Conservation (phyloP, 2,329 filamentous ascomycete species). For the Epichloe glyceriae region DNA sequence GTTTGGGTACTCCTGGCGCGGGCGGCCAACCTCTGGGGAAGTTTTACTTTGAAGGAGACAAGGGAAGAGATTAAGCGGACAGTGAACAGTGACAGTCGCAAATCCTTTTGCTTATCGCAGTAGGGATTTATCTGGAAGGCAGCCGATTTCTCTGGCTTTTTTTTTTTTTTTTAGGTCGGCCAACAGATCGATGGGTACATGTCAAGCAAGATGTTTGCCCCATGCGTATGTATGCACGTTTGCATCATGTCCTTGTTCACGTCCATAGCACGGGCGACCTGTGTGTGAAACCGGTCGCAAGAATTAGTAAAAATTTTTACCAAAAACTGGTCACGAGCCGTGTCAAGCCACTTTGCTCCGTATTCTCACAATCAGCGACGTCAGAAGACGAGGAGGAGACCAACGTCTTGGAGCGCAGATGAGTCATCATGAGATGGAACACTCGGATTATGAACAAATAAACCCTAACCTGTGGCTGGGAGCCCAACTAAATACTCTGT, state of each 20-base stretch:
- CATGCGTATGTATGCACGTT: background rate
- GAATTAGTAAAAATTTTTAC: no score
- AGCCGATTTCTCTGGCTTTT: background rate
- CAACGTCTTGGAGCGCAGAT: background rate
- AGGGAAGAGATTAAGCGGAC: constrained; percentile 9
- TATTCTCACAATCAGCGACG: no score
- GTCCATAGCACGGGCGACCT: background rate
- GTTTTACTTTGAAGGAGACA: constrained; percentile 47
- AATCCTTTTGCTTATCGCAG: background rate
- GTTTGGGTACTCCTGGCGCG: constrained; percentile 31
- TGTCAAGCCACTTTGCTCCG: no score
- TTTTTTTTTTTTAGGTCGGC: background rate
- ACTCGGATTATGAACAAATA: no score
- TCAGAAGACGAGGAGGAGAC: background rate
- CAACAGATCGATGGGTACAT: background rate
- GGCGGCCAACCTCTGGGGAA: constrained; percentile 37
- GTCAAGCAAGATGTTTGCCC: no score
- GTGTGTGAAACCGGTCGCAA: constrained; percentile 1
- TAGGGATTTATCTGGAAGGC: background rate
- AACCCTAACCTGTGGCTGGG: no score
- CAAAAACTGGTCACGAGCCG: no score
- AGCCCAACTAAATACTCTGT: no score
- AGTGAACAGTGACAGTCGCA: background rate
- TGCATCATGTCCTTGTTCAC: background rate
- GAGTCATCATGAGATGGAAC: background rate